Percentiles rank a stretch among this genome's conserved stretches.
phyloP scores from a whole-genome alignment of 2,329 filamentous ascomycete species.

The Cladophialophora chaetospira region DNA sequence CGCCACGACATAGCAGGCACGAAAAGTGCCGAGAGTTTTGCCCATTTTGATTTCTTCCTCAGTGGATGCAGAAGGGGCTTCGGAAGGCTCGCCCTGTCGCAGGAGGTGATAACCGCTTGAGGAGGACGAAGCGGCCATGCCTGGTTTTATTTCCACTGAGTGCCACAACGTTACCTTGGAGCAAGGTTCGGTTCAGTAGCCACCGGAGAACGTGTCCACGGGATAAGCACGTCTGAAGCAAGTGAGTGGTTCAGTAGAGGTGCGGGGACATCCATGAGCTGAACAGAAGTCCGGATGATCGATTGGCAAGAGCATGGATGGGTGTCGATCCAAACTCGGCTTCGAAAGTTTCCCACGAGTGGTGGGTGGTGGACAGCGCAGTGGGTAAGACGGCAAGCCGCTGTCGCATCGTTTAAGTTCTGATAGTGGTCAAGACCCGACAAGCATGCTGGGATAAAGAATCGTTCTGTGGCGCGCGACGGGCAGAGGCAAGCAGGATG shows the following conservation, averaged over 20 bases:
- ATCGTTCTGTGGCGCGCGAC: background rate
- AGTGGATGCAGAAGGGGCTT: conserved; percentile 3
- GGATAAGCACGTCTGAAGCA: background rate
- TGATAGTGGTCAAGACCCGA: background rate
- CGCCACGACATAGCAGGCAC: conserved; percentile 41
- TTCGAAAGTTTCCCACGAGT: background rate
- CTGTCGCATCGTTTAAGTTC: background rate
- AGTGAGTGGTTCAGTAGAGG: background rate
- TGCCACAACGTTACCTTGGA: background rate
- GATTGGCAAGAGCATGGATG: conserved; percentile 1
- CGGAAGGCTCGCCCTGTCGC: conserved; percentile 18
- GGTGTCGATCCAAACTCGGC: conserved; percentile 8
- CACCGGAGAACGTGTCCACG: conserved; percentile 1
- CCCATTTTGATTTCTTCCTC: conserved; percentile 35
- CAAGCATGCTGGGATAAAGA: background rate
- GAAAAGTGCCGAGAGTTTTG: conserved; percentile 39
- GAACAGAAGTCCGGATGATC: conserved; percentile 3
- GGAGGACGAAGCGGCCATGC: conserved; percentile 23
- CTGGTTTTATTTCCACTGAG: background rate
- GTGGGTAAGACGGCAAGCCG: background rate
- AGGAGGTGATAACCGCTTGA: conserved; percentile 21
- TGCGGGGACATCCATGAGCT: conserved; percentile 4
- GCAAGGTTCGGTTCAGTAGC: conserved; percentile 1
- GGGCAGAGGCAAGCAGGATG: background rate
- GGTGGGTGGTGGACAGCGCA: background rate